These are phyloP conservation scores for Trypanosoma vivax DNA, from an alignment of 208 protist genomes.

Conservation along the genomic window DNA sequence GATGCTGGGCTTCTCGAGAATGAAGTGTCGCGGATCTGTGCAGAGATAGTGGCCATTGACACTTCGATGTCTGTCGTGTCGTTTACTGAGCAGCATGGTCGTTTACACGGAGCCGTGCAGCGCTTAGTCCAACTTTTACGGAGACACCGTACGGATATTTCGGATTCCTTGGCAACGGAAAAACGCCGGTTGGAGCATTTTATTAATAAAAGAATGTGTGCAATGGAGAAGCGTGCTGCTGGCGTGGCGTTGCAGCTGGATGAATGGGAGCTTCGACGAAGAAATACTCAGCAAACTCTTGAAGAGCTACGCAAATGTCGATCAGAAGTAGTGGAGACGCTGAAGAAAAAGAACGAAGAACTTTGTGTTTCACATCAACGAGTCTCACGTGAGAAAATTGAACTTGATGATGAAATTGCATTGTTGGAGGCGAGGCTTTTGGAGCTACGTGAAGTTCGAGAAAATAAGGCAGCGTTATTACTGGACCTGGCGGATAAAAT, in stretches of 20 bases:
- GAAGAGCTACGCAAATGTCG: slow-evolving; percentile 4
- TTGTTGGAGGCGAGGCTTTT: slow-evolving; percentile 21
- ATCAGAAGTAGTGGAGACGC: neutral
- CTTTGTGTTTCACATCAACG: slow-evolving; percentile 7
- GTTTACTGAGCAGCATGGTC: slow-evolving; percentile 4
- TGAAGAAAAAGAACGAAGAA: slow-evolving; percentile 11
- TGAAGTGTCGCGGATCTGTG: slow-evolving; percentile 3
- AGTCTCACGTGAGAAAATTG: slow-evolving; percentile 8
- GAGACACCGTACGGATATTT: slow-evolving; percentile 15
- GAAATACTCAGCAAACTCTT: slow-evolving; percentile 2
- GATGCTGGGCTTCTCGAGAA: slow-evolving; percentile 19
- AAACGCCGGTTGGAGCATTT: slow-evolving; percentile 15
- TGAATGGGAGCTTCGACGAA: slow-evolving; percentile 9
- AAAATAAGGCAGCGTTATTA: slow-evolving; percentile 1
- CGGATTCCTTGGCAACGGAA: slow-evolving; percentile 15
- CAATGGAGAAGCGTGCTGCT: neutral
- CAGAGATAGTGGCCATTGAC: slow-evolving; percentile 11
- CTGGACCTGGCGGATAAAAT: slow-evolving; percentile 1
- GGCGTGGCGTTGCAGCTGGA: slow-evolving; percentile 16
- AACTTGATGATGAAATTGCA: slow-evolving; percentile 22
- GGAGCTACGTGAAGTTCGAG: neutral
- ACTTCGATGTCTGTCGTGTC: neutral
- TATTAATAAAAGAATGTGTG: no score
- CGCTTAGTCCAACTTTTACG: slow-evolving; percentile 5
- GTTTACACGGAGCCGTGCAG: slow-evolving; percentile 9